Percentiles rank a stretch among this genome's conserved stretches.
phyloP scores from a whole-genome alignment of 1,139 yeast species.

The Tardiomyces digboiensis region DNA sequence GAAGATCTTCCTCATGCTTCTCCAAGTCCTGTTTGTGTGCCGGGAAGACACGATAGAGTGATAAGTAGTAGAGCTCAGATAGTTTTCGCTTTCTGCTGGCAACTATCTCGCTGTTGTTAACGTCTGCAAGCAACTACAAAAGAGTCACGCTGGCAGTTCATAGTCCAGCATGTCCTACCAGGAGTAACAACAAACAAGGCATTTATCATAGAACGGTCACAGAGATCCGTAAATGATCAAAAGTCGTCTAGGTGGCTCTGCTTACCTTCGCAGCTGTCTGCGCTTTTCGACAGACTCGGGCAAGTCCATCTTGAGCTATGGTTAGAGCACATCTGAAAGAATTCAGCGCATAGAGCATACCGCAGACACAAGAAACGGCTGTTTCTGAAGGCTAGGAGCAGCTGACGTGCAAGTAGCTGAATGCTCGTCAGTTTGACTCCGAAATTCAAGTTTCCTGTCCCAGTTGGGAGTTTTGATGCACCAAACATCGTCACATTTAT shows the following conservation, averaged over 20 bases:
- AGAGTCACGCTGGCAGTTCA: no score
- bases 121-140: no score
- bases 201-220: no score
- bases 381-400: background rate
- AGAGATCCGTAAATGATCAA: no score
- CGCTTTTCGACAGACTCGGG: conserved; percentile 37
- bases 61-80: conserved; percentile 45
- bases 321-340: background rate
- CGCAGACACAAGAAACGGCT: background rate
- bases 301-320: conserved; percentile 29
- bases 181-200: no score
- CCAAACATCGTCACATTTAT: no score
- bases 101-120: conserved; percentile 23
- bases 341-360: background rate
- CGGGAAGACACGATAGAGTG: conserved; percentile 35
- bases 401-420: no score
- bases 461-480: no score
- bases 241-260: no score
- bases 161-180: no score
- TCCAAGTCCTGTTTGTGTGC: conserved; percentile 28
- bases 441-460: no score
- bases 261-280: conserved; percentile 31
- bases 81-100: conserved; percentile 41
- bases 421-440: no score
- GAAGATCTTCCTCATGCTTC: conserved; percentile 31